These are phyloP conservation scores for Diplodia sapinea DNA, from an alignment of 2,329 filamentous ascomycete species.

Conservation along the genomic window DNA sequence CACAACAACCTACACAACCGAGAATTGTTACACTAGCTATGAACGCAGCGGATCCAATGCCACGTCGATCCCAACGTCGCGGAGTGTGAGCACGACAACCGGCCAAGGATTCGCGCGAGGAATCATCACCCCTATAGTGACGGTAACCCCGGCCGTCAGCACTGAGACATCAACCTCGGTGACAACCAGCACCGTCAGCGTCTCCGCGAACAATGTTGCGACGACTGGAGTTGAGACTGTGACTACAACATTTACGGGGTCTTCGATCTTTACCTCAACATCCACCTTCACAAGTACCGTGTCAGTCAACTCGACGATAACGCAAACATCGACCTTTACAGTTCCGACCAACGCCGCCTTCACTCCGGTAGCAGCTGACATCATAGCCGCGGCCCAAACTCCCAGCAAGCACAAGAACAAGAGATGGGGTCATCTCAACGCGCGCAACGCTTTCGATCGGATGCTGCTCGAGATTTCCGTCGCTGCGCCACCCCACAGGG, in stretches of 20 bases:
- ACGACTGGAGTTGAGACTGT: neutral
- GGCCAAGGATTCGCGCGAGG: slow-evolving; percentile 5
- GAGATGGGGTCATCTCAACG: neutral
- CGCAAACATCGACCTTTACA: neutral
- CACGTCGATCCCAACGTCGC: neutral
- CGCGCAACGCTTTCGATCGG: neutral
- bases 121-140: neutral
- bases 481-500: too few relatives aligned
- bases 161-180: neutral
- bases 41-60: neutral
- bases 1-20: neutral
- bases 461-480: neutral
- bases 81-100: neutral
- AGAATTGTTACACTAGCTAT: slow-evolving; percentile 7
- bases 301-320: neutral
- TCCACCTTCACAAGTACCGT: neutral
- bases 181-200: neutral
- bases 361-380: neutral
- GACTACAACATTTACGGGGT: neutral
- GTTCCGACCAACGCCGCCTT: neutral
- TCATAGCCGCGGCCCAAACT: neutral
- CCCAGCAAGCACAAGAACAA: slow-evolving; percentile 7
- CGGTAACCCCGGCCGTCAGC: neutral
- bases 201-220: neutral
- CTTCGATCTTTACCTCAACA: too few relatives aligned